phyloP scores from a whole-genome alignment of 352 stramenopile species.

The Globisporangium abappressorium region DNA sequence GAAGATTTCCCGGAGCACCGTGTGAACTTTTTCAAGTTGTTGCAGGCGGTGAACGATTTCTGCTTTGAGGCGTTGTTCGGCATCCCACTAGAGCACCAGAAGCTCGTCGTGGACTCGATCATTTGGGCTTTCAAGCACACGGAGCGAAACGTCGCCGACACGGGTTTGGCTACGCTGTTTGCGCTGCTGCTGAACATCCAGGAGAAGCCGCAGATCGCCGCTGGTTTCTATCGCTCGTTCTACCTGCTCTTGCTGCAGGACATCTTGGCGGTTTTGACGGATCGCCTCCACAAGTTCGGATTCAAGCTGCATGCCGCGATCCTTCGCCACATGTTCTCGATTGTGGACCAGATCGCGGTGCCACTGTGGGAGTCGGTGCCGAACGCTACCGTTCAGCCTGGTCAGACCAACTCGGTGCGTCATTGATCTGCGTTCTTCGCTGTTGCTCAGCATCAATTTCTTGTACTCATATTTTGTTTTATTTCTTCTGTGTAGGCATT shows the following conservation, averaged over 20 bases:
- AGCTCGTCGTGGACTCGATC: conserved; percentile 98
- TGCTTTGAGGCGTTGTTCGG: conserved; percentile 97
- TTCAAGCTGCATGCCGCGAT: conserved; percentile 99
- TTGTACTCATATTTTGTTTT: background rate
- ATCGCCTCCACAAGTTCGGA: conserved; percentile 98
- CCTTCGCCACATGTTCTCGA: conserved; percentile 97
- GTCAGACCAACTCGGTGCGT: conserved; percentile 80
- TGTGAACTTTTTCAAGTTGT: conserved; percentile 98
- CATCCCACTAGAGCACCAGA: conserved; percentile 96
- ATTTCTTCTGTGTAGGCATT: conserved; percentile 57
- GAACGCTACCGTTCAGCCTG: conserved; percentile 59
- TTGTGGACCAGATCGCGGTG: conserved; percentile 95
- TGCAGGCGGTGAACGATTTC: conserved; percentile 94
- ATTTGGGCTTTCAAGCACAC: conserved; percentile 99
- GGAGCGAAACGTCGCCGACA: conserved; percentile 98
- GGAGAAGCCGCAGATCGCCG: conserved; percentile 91
- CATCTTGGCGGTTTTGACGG: conserved; percentile 97
- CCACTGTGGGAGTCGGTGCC: conserved; percentile 93
- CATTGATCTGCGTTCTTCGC: background rate
- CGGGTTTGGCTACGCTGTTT: conserved; percentile 95
- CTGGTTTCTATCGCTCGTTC: conserved; percentile 98
- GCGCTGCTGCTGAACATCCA: conserved; percentile 96
- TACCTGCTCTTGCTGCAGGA: conserved; percentile 93
- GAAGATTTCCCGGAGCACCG: conserved; percentile 98
- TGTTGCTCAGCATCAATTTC: background rate